Conservation (phyloP, 179 eudicot species). For the Drosera spatulata region DNA sequence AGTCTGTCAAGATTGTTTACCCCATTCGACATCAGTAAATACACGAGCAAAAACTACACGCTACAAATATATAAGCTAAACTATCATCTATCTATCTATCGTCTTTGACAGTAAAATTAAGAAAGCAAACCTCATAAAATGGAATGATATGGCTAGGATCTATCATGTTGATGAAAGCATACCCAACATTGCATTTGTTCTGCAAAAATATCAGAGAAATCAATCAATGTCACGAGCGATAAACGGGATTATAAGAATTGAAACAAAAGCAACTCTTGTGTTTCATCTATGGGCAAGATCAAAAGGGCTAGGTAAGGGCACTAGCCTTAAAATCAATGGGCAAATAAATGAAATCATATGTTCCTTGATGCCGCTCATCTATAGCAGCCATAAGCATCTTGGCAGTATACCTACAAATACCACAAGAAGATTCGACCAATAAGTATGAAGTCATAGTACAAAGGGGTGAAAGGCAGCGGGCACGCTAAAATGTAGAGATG, state of each 20-base stretch:
- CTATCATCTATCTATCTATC: neutral
- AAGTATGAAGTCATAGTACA: too few relatives aligned
- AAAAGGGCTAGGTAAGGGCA: neutral
- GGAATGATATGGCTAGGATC: constrained; percentile 63
- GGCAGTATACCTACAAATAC: constrained; percentile 56
- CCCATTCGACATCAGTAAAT: constrained; percentile 2
- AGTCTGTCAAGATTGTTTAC: constrained; percentile 24
- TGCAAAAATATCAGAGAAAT: constrained; percentile 21
- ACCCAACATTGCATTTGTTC: constrained; percentile 93
- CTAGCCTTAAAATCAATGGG: constrained; percentile 86
- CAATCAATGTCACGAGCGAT: neutral
- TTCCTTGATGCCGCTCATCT: constrained; percentile 74
- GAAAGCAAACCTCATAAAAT: constrained; percentile 44
- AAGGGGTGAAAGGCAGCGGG: too few relatives aligned
- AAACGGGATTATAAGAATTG: too few relatives aligned
- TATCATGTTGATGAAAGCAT: constrained; percentile 75
- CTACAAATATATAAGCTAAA: neutral
- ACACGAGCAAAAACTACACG: neutral
- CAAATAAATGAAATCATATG: constrained; percentile 72
- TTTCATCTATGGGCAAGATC: too few relatives aligned
- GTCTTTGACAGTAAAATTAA: neutral
- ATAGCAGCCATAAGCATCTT: constrained; percentile 89
- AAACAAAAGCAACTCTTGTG: too few relatives aligned
- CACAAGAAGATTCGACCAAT: constrained; percentile 1
- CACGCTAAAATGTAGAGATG: too few relatives aligned